phyloP scores from a whole-genome alignment of 768 basidiomycete genomes.

The Rhodotorula toruloides region DNA sequence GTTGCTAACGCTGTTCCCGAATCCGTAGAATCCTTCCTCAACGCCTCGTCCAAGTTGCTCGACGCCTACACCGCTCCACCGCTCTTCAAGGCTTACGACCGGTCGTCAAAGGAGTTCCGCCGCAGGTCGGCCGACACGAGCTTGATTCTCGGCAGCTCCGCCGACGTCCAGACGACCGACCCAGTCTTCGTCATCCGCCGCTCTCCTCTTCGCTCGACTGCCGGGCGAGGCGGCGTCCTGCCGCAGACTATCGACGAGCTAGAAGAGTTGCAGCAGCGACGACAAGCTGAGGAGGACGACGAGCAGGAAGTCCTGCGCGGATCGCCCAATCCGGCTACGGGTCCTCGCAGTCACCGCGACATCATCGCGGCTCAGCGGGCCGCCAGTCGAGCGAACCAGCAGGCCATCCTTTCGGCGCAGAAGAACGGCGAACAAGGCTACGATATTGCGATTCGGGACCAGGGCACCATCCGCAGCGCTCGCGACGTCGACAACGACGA shows the following conservation, averaged over 20 bases:
- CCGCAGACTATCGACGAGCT: conserved; percentile 32
- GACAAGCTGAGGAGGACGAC: neutral
- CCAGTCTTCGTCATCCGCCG: conserved; percentile 60
- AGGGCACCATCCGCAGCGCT: conserved; percentile 76
- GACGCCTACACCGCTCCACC: conserved; percentile 71
- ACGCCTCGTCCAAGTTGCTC: conserved; percentile 73
- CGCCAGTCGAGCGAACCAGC: conserved; percentile 74
- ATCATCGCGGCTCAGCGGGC: conserved; percentile 91
- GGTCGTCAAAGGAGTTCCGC: conserved; percentile 60
- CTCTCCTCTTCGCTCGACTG: conserved; percentile 52
- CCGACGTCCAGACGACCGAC: conserved; percentile 75
- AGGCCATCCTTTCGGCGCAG: conserved; percentile 77
- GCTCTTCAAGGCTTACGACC: conserved; percentile 60
- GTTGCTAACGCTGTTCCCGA: neutral
- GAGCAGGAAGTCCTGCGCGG: neutral
- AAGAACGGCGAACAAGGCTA: conserved; percentile 78
- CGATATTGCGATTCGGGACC: conserved; percentile 79
- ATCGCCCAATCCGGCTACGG: neutral
- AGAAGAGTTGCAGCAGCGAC: conserved; percentile 26
- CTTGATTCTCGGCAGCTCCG: conserved; percentile 61
- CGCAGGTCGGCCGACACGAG: conserved; percentile 82
- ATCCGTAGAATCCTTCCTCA: conserved; percentile 57
- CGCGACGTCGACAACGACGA: conserved; percentile 53
- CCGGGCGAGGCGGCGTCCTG: conserved; percentile 37
- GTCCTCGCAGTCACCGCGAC: conserved; percentile 57